Evolutionary conservation across 768 basidiomycete genomes (phyloP).

Genomic region (Serendipita sp.): DNA sequence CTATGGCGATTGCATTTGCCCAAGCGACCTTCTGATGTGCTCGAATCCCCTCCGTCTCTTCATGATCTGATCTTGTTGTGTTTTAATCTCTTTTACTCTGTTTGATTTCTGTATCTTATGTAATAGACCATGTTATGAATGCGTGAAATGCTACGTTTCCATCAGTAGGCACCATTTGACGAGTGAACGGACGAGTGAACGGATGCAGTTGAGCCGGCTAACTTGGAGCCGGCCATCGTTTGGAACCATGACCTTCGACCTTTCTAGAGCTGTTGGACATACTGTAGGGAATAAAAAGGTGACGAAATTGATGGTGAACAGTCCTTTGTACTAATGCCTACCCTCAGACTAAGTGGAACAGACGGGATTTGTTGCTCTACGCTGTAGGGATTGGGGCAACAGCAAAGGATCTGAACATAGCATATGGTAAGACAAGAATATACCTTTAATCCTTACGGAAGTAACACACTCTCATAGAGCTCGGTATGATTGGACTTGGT

Average conservation of each 20-base stretch:
- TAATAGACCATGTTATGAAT: no score
- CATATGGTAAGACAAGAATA: conserved; percentile 41
- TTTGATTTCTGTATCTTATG: not conserved
- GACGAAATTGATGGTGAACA: not conserved
- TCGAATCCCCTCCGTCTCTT: not conserved
- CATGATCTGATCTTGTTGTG: not conserved
- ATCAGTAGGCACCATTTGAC: no score
- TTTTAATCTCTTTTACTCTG: not conserved
- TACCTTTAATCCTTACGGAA: not conserved
- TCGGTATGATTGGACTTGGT: conserved; percentile 12
- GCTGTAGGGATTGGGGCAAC: conserved; percentile 73
- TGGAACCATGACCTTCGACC: conserved; percentile 35
- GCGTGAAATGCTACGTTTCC: no score
- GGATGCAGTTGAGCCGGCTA: not conserved
- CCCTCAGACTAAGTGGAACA: conserved; percentile 41
- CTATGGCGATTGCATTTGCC: conserved; percentile 75
- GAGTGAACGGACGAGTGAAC: no score
- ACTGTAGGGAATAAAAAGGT: conserved; percentile 39
- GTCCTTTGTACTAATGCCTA: not conserved
- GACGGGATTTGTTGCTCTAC: conserved; percentile 65
- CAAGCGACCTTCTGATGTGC: conserved; percentile 42
- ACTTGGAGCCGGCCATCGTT: not conserved
- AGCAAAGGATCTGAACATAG: conserved; percentile 46
- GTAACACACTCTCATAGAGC: conserved; percentile 16
- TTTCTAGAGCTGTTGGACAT: conserved; percentile 51